phyloP scores from a whole-genome alignment of 2,329 filamentous ascomycete species.

The Ceratocystis colombiana region DNA sequence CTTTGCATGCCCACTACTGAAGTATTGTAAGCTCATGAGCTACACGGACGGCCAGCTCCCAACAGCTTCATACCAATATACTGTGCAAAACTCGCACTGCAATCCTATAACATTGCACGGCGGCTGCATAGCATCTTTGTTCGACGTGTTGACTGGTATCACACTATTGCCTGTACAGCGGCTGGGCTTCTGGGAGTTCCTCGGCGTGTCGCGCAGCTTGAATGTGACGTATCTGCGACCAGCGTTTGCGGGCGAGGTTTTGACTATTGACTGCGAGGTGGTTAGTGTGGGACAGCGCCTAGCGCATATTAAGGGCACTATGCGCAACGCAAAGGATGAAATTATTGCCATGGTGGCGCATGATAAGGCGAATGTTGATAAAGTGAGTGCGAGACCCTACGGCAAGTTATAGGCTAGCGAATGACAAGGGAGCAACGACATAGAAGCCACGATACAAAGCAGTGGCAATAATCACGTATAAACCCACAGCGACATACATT shows the following conservation, averaged over 20 bases:
- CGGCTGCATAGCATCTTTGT: constrained; percentile 54
- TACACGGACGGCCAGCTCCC: constrained; percentile 34
- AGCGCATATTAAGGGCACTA: constrained; percentile 43
- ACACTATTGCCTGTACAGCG: constrained; percentile 46
- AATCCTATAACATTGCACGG: constrained; percentile 52
- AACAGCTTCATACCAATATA: constrained; percentile 39
- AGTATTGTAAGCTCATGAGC: constrained; percentile 36
- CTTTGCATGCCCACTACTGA: constrained; percentile 39
- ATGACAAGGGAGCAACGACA: background rate
- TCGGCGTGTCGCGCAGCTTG: constrained; percentile 57
- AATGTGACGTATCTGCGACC: constrained; percentile 59
- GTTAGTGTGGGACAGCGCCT: constrained; percentile 48
- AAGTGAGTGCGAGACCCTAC: constrained; percentile 27
- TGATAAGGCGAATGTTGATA: constrained; percentile 53
- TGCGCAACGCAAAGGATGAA: constrained; percentile 45
- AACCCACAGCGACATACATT: too few relatives aligned
- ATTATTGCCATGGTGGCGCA: constrained; percentile 52
- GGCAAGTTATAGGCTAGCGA: background rate
- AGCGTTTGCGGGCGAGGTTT: constrained; percentile 41
- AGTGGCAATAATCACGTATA: too few relatives aligned
- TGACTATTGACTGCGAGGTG: constrained; percentile 48
- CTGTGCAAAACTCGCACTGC: constrained; percentile 42
- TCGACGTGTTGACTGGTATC: constrained; percentile 55
- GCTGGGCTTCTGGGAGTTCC: constrained; percentile 47
- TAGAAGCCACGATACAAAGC: too few relatives aligned